Base-by-base conservation (phyloP, 345 rosid species). In the Syzygium grande region DNA sequence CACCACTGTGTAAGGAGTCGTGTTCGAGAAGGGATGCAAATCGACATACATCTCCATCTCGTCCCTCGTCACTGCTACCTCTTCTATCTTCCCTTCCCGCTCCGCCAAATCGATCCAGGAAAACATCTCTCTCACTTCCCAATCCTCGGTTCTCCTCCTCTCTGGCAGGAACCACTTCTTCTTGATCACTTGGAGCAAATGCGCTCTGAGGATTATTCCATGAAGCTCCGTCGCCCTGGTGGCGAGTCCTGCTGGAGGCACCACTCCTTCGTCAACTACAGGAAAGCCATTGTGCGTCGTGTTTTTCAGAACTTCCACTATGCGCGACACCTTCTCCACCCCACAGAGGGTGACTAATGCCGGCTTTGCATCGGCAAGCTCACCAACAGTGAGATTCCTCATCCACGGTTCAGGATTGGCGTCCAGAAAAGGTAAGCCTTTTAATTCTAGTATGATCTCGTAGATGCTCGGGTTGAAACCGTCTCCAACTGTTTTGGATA, bases 361-460 rank as follows among this genome's bases (percentile, higher is more conserved):
- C 11, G 97, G 91, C 91, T 97, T 97, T 84, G 93, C 98, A 87
- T 94, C 94, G 51, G 92, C 96, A 85, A 97, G 97, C 92, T 96
- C 98, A 5, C 96, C 96, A 80, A 95, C 99, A 1, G 95, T 93
- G 86, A 97, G 88, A 89, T 94, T 95, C 88, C 99, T 95, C 99
- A 97, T 97, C 97, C 97, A 97, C 7, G 98, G 96, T 92, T 97
- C 99, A 12, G 99, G 96, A 90, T 95, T 92, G 73, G 99, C 99
- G n/a, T 96, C 99, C 89, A 97, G 87, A 93, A 95, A 97, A 55
- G 99, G 99, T 29, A 97, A 86, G 34, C 98, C 99, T 90, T 97
- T 97, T 19, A 97, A 93, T 51, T 95, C 91, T 88, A 97, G 88
- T 86, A 97, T 97, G 86, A 95, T 95, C 38, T 97, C 98, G 30